Evolutionary conservation across 306 rosid species (phyloP).

Genomic region (Fragaria iinumae): DNA sequence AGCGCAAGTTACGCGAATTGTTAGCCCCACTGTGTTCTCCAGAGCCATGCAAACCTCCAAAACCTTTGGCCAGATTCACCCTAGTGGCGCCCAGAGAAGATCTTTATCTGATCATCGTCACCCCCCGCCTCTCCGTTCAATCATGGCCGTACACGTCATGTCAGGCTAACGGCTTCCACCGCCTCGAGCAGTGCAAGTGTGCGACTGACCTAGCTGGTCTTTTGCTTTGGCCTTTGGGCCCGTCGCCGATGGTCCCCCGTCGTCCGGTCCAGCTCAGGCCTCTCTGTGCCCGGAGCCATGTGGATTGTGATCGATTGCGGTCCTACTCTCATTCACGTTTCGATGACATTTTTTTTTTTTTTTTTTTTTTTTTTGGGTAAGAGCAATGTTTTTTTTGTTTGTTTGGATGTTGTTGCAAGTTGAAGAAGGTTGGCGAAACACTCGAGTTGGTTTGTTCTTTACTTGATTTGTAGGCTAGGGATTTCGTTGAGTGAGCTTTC

Average conservation of each 20-base stretch:
- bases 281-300: slow-evolving; percentile 26
- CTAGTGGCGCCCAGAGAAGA: slow-evolving; percentile 26
- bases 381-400: background rate
- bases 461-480: too few relatives aligned
- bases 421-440: background rate
- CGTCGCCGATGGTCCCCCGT: slow-evolving; percentile 10
- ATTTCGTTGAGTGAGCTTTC: background rate
- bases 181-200: slow-evolving; percentile 32
- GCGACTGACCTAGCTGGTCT: slow-evolving; percentile 15
- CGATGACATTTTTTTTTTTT: slow-evolving; percentile 1
- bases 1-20: background rate
- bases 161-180: slow-evolving; percentile 33
- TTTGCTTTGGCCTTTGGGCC: background rate
- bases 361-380: background rate
- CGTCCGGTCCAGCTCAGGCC: slow-evolving; percentile 34
- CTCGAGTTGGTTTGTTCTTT: background rate
- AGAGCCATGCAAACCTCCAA: slow-evolving; percentile 30
- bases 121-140: slow-evolving; percentile 20
- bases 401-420: background rate
- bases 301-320: slow-evolving; percentile 31
- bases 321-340: slow-evolving; percentile 16
- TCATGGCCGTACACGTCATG: slow-evolving; percentile 41
- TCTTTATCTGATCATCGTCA: slow-evolving; percentile 25
- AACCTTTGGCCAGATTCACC: slow-evolving; percentile 26
- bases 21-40: background rate